phyloP scores from a whole-genome alignment of 139 green algal species.

The Astrephomene gubernaculifera region DNA sequence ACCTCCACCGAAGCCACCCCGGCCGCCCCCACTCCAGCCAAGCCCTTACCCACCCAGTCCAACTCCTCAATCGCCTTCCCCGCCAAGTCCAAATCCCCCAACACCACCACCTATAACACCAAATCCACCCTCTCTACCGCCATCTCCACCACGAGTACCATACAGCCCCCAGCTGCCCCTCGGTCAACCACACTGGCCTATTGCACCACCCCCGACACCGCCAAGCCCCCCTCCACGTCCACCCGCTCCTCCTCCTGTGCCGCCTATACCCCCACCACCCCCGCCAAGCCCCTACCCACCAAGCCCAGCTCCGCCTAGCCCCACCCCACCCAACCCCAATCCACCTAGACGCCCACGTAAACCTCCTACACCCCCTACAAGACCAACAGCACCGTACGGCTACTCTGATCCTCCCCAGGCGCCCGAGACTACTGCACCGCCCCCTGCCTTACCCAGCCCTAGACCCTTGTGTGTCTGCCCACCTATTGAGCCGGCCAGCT shows the following conservation, averaged over 20 bases:
- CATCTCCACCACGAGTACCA: too few relatives aligned
- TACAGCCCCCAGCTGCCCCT: neutral
- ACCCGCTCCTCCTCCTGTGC: neutral
- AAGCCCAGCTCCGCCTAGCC: neutral
- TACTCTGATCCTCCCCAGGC: too few relatives aligned
- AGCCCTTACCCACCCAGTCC: too few relatives aligned
- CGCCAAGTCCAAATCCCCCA: neutral
- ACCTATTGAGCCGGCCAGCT: too few relatives aligned
- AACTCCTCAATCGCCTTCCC: neutral
- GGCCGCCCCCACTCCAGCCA: neutral
- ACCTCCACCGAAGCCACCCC: neutral
- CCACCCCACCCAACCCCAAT: neutral
- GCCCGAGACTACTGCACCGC: too few relatives aligned
- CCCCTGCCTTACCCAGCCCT: too few relatives aligned
- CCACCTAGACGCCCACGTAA: neutral
- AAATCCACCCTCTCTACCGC: too few relatives aligned
- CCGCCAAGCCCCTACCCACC: neutral
- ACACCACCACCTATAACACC: neutral
- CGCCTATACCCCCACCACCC: neutral
- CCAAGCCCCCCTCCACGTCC: neutral
- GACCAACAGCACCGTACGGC: too few relatives aligned
- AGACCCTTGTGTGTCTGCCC: too few relatives aligned
- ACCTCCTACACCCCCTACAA: neutral
- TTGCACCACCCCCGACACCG: neutral
- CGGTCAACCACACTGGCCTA: neutral